Percentiles rank a stretch among this genome's conserved stretches.
Conservation (phyloP, 2,329 filamentous ascomycete species). For the Bretziella fagacearum region DNA sequence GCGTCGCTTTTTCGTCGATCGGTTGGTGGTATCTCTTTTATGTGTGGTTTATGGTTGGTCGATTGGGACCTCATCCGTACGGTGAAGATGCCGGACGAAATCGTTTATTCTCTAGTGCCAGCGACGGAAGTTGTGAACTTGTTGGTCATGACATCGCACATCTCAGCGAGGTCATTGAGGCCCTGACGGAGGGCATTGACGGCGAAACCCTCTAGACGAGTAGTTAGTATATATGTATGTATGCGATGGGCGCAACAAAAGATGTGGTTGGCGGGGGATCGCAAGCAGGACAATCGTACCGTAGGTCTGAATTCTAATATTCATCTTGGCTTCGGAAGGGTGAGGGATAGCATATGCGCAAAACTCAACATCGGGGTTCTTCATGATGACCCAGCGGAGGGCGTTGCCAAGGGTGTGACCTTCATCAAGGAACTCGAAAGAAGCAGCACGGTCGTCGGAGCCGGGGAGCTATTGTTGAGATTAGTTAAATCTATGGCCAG, state of each 20-base stretch:
- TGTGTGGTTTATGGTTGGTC: background rate
- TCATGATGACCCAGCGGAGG: slow-evolving; percentile 90
- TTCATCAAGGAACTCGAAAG: slow-evolving; percentile 86
- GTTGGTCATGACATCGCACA: slow-evolving; percentile 86
- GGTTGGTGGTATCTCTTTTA: background rate
- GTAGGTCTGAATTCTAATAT: slow-evolving; percentile 91
- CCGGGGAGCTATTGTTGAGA: slow-evolving; percentile 59
- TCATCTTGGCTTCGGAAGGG: slow-evolving; percentile 92
- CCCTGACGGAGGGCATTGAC: slow-evolving; percentile 82
- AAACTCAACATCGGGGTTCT: slow-evolving; percentile 95
- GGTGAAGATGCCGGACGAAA: too few species aligned
- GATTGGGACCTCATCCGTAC: too few species aligned
- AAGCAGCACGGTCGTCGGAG: slow-evolving; percentile 72
- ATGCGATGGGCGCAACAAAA: too few species aligned
- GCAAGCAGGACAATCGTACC: slow-evolving; percentile 37
- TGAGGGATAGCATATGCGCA: slow-evolving; percentile 97
- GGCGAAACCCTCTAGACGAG: slow-evolving; percentile 50
- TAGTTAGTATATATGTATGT: slow-evolving; percentile 16
- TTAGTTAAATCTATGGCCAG: background rate
- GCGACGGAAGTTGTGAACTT: slow-evolving; percentile 52
- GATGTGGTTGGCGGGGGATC: background rate
- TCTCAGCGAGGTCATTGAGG: slow-evolving; percentile 68
- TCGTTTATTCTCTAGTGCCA: slow-evolving; percentile 32
- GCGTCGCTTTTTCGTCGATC: slow-evolving; percentile 1
- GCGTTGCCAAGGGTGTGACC: slow-evolving; percentile 94